Conservation (phyloP, 139 green algal genomes). For the Chlamydomonas eustigma region DNA sequence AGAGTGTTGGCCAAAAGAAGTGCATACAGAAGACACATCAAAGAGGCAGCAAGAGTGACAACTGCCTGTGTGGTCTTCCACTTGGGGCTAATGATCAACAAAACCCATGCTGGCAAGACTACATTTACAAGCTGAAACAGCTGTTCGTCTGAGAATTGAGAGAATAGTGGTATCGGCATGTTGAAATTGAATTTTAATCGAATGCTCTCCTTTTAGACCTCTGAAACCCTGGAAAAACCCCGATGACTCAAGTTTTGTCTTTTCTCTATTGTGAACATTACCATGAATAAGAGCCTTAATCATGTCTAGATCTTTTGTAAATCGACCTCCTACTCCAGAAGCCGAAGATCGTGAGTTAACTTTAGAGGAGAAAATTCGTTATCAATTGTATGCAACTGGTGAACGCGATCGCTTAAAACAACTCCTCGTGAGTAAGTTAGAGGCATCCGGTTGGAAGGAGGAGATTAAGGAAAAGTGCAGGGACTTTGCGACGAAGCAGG, state of each 20-base stretch:
- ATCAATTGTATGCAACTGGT: constrained; percentile 34
- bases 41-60: not conserved
- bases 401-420: constrained; percentile 52
- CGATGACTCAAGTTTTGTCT: no score
- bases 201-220: no score
- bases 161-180: no score
- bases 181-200: no score
- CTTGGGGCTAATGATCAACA: not conserved
- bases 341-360: not conserved
- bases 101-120: not conserved
- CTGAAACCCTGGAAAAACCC: no score
- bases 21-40: not conserved
- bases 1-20: not conserved
- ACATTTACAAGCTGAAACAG: not conserved
- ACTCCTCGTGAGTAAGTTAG: constrained; percentile 44
- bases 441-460: constrained; percentile 61
- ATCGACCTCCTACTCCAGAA: not conserved
- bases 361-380: constrained; percentile 16
- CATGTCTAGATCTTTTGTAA: not conserved
- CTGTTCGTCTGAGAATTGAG: no score
- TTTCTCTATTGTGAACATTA: no score
- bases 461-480: constrained; percentile 45
- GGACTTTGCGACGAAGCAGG: constrained; percentile 40
- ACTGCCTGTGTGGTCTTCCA: not conserved
- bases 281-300: no score